A percentile compares a stretch with the other conserved stretches of the same genome.
Conservation (phyloP, 371 early-diverging fungal genomes). For the Phascolomyces articulosus region DNA sequence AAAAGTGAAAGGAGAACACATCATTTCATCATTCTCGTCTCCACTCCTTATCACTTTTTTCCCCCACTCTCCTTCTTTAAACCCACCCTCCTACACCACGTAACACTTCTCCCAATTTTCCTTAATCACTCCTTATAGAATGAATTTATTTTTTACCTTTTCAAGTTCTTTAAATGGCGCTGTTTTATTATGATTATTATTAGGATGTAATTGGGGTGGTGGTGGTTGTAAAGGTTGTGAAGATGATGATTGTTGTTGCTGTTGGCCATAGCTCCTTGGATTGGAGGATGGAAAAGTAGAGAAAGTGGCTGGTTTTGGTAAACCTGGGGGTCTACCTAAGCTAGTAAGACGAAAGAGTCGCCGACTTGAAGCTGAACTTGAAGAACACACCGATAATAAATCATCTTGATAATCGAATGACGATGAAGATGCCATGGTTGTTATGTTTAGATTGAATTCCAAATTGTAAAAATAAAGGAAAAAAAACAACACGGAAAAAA, state of each 20-base stretch:
- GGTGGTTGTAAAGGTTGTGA: not conserved
- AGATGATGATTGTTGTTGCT: not conserved
- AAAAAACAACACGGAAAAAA: not conserved
- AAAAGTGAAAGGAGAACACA: too few relatives aligned
- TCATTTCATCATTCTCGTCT: not conserved
- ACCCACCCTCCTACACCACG: not conserved
- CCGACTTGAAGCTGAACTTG: not conserved
- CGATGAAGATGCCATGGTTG: not conserved
- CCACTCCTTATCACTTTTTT: not conserved
- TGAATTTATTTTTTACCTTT: slow-evolving; percentile 14
- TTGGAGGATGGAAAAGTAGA: not conserved
- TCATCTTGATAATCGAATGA: not conserved
- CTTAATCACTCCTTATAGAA: too few relatives aligned
- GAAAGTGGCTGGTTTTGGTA: not conserved
- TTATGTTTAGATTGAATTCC: too few relatives aligned
- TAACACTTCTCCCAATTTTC: too few relatives aligned
- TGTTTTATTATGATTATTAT: not conserved
- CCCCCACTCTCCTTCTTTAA: not conserved
- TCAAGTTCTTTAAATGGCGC: slow-evolving; percentile 16
- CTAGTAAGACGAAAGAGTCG: not conserved
- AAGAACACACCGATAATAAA: not conserved
- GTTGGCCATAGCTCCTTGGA: not conserved
- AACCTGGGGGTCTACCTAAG: not conserved
- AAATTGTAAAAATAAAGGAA: not conserved
- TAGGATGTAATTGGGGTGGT: too few relatives aligned